phyloP scores from a whole-genome alignment of 1,284 basidiomycete genomes.

The Fomes fomentarius region DNA sequence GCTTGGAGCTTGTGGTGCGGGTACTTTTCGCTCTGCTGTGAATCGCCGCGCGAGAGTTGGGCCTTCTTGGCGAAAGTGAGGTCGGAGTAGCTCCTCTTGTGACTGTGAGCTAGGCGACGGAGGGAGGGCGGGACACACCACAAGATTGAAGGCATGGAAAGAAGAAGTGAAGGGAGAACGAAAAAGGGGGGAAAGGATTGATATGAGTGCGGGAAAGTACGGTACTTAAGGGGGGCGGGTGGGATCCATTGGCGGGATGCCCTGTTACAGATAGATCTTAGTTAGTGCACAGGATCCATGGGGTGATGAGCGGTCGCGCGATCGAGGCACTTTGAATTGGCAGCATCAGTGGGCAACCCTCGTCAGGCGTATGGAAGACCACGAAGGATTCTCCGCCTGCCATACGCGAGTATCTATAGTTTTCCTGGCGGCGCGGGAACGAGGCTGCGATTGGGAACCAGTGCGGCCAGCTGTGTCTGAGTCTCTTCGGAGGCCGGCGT shows the following conservation, averaged over 20 bases:
- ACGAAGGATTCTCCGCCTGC: too few species aligned
- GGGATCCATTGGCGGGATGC: constrained; percentile 9
- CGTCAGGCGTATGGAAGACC: too few species aligned
- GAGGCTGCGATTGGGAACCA: too few species aligned
- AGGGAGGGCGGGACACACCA: constrained; percentile 12
- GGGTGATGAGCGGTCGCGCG: constrained; percentile 13
- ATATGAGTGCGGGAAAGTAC: constrained; percentile 20
- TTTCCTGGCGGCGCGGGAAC: too few species aligned
- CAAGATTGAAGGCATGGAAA: constrained; percentile 6
- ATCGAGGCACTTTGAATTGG: background rate
- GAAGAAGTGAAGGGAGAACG: background rate
- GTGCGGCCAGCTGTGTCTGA: too few species aligned
- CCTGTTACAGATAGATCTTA: constrained; percentile 7
- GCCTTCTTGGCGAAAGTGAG: constrained; percentile 6
- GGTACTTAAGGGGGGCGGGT: constrained; percentile 6
- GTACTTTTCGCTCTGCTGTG: constrained; percentile 19
- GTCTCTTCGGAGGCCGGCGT: too few species aligned
- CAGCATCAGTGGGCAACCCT: background rate
- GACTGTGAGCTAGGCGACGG: constrained; percentile 13
- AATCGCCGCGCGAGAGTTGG: constrained; percentile 14
- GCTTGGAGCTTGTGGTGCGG: background rate
- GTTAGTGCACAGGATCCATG: constrained; percentile 17
- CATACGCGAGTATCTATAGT: too few species aligned
- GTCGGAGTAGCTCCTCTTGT: constrained; percentile 17
- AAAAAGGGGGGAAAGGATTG: constrained; percentile 9